phyloP scores from a whole-genome alignment of 2,329 filamentous ascomycete species.

The Penicillium frequentans region DNA sequence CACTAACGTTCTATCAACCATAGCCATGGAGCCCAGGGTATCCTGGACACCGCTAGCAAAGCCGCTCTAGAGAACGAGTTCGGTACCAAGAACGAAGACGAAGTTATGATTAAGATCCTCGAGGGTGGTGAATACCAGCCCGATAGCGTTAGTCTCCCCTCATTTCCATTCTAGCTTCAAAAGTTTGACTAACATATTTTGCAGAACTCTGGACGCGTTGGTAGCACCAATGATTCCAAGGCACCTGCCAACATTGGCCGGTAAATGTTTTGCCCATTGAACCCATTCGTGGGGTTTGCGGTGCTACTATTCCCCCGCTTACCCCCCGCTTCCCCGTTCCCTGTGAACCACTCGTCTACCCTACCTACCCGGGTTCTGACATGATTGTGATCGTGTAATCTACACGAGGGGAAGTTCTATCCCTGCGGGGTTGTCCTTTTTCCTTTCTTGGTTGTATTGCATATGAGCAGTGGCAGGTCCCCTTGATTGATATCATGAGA shows the following conservation, averaged over 20 bases:
- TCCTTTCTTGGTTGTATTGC: constrained; percentile 12
- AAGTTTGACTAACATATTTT: constrained; percentile 2
- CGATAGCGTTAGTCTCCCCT: constrained; percentile 50
- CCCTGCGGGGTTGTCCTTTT: neutral
- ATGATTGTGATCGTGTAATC: neutral
- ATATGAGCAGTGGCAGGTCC: constrained; percentile 22
- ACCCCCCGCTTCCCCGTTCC: neutral
- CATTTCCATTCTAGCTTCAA: neutral
- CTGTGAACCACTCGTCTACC: neutral
- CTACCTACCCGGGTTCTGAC: neutral
- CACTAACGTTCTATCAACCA: constrained; percentile 2
- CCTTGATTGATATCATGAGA: constrained; percentile 27
- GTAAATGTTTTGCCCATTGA: constrained; percentile 13
- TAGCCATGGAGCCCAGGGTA: constrained; percentile 84
- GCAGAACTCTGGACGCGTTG: constrained; percentile 33
- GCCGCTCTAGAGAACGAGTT: constrained; percentile 80
- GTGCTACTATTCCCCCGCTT: neutral
- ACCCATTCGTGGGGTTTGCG: neutral
- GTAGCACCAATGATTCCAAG: constrained; percentile 27
- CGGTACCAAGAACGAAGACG: constrained; percentile 74
- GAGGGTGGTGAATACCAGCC: constrained; percentile 71
- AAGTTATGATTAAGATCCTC: constrained; percentile 78
- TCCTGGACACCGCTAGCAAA: constrained; percentile 74
- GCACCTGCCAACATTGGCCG: constrained; percentile 5
- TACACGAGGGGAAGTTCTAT: neutral